Base-by-base conservation (phyloP, 345 rosid species). In the Trapa incisa region DNA sequence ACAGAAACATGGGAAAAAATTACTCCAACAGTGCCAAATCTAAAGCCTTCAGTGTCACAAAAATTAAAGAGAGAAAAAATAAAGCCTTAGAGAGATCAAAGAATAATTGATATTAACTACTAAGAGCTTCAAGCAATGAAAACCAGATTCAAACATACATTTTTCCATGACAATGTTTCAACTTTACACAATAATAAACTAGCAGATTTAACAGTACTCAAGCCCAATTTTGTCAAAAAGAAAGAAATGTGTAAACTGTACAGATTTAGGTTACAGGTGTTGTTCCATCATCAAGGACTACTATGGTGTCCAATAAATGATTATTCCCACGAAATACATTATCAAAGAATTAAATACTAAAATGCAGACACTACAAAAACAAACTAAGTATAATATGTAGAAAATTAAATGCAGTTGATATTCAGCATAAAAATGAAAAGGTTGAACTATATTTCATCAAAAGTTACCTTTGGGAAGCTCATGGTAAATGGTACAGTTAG, bases 401-500 rank as follows among this genome's bases (percentile, higher is more conserved):
- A 43, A 13, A 6, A n/a, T 33, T 54, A 35, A 35, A 54, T 8
- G 12, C 66, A 15, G 33, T 64, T 11, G 48, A 41, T 41, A 41
- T 41, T 14, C 36, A 33, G 3, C 8, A 5, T 35, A 38, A 41
- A 48, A 13, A 35, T 35, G 64, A 22, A 36, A 56, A 56, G 16
- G 37, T 16, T 43, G 3, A 29, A 70, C n/a, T 64, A 5, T 37
- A 66, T 50, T 33, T 56, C 33, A 22, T 41, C 29, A 29, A 47
- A 45, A 38, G 42, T 60, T 76, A 86, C 97, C 93, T 88, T 82
- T 1, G 97, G 94, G 70, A 88, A 90, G 77, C 52, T 68, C 87
- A 81, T 82, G 41, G 96, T 88, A 73, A 91, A 66, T 0, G 99
- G 97, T 71, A 91, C 83, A 22, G 95, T 73, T 61, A 76, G 82